Evolutionary conservation across 441 rosid species (phyloP), one percentile per base, ranked within the genome.

Genomic region (Populus tomentosa): DNA sequence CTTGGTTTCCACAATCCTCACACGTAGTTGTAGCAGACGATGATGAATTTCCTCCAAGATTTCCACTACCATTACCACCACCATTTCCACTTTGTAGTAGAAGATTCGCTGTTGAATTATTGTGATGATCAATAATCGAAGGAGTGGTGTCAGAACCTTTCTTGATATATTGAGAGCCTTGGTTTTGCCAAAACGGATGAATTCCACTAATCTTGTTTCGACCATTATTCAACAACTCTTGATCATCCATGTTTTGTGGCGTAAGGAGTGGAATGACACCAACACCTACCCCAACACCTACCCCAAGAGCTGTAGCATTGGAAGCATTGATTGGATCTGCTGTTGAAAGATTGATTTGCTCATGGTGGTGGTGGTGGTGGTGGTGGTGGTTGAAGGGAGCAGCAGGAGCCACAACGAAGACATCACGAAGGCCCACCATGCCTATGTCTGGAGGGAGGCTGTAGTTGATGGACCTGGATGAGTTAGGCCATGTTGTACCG

Each of bases 1-100:
- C 94, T 72, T 93, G 97, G 89, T 95, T 95, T 18, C 99, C 99
- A 76, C 99, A 95, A 64, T 95, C 99, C 79, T 91, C 95, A 81
- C 99, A 95, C 74, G 99, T 91, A 35, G 90, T 33, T n/a, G 76
- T 70, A 4, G 83, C 81, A 0, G 94, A 89, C 20, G 85, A 82
- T 20, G 85, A 82, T 1, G 88, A 88, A 40, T 70, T 81, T 0
- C 73, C 70, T 30, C 88, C 86, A 23, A 14, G n/a, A 53, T 53
- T 18, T 18, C 61, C 61, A 53, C 59, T 5, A 50, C 59, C 59
- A 50, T 50, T 50, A 50, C 85, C 86, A 28, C 82, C 80, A 16
- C 80, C 62, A 13, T 81, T 82, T 35, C 84, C 86, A 20, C 83
- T 74, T 14, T 76, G 74, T 56, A 77, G 88, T 1, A 82, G 72